Conservation (phyloP, 2,329 filamentous ascomycete species). For the Escovopsis sp. region DNA sequence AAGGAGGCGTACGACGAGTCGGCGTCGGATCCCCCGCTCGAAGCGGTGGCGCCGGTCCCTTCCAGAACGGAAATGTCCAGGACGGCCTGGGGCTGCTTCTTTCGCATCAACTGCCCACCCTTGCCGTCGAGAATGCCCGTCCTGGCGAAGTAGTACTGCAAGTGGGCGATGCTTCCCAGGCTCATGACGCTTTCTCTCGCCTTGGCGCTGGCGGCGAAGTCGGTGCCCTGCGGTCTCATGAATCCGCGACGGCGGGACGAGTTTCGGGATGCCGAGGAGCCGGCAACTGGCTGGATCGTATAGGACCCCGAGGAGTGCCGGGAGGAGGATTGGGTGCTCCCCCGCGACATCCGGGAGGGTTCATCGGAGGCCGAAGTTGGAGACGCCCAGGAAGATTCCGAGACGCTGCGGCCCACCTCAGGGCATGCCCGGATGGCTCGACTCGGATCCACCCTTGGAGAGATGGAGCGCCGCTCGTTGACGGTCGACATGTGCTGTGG, state of each 20-base stretch:
- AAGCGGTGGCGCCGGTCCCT: slow-evolving; percentile 13
- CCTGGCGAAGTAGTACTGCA: slow-evolving; percentile 96
- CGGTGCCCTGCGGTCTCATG: slow-evolving; percentile 71
- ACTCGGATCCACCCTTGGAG: slow-evolving; percentile 47
- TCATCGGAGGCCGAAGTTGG: slow-evolving; percentile 37
- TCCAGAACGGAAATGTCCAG: slow-evolving; percentile 43
- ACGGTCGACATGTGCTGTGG: slow-evolving; percentile 18
- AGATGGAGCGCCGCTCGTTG: slow-evolving; percentile 24
- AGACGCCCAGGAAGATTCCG: slow-evolving; percentile 45
- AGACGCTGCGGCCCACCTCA: slow-evolving; percentile 49
- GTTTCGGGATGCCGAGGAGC: slow-evolving; percentile 24
- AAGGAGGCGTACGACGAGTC: slow-evolving; percentile 48
- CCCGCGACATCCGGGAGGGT: slow-evolving; percentile 37
- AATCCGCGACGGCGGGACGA: slow-evolving; percentile 60
- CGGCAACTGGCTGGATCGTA: slow-evolving; percentile 26
- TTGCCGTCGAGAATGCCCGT: slow-evolving; percentile 90
- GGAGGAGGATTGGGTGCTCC: slow-evolving; percentile 36
- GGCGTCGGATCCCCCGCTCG: slow-evolving; percentile 31
- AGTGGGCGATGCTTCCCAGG: slow-evolving; percentile 86
- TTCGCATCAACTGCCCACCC: slow-evolving; percentile 68
- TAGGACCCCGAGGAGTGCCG: slow-evolving; percentile 51
- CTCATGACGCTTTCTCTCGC: slow-evolving; percentile 92
- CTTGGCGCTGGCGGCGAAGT: slow-evolving; percentile 81
- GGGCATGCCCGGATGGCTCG: slow-evolving; percentile 45
- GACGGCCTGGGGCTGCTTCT: slow-evolving; percentile 44